Percentiles rank a stretch among this genome's conserved stretches.
phyloP scores from a whole-genome alignment of 2,329 filamentous ascomycete species.

The Fusarium tuaranense region DNA sequence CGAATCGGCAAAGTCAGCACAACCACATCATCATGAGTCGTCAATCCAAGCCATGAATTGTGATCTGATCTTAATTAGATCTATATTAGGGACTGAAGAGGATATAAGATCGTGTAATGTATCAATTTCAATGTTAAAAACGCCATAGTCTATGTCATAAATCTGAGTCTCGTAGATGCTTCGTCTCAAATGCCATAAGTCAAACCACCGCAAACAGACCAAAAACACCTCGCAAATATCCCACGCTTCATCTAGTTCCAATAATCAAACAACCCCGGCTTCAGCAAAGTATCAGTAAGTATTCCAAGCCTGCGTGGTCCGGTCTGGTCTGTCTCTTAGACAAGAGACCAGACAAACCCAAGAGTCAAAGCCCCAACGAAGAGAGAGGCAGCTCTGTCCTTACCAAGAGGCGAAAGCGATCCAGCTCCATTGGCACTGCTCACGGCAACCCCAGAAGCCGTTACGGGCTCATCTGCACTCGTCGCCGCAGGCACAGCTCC shows the following conservation, averaged over 20 bases:
- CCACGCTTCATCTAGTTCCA: background rate
- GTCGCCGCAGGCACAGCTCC: constrained; percentile 66
- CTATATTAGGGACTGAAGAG: rapidly evolving
- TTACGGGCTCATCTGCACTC: constrained; percentile 59
- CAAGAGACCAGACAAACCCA: constrained; percentile 31
- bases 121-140: background rate
- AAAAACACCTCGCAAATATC: background rate
- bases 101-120: background rate
- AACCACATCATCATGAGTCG: background rate
- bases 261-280: background rate
- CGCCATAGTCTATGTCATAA: background rate
- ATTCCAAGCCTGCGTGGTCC: background rate
- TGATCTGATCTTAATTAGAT: background rate
- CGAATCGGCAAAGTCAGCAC: constrained; percentile 34
- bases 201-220: background rate
- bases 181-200: background rate
- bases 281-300: background rate
- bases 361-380: constrained; percentile 25
- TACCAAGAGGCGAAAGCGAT: constrained; percentile 13
- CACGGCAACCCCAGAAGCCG: constrained; percentile 55
- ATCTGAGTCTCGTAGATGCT: background rate
- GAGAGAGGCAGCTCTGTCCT: constrained; percentile 1
- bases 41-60: background rate
- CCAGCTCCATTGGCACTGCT: constrained; percentile 17
- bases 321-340: constrained; percentile 1